These are phyloP conservation scores for Cerrena zonata DNA, from an alignment of 1,284 basidiomycete species.

Conservation along the genomic window DNA sequence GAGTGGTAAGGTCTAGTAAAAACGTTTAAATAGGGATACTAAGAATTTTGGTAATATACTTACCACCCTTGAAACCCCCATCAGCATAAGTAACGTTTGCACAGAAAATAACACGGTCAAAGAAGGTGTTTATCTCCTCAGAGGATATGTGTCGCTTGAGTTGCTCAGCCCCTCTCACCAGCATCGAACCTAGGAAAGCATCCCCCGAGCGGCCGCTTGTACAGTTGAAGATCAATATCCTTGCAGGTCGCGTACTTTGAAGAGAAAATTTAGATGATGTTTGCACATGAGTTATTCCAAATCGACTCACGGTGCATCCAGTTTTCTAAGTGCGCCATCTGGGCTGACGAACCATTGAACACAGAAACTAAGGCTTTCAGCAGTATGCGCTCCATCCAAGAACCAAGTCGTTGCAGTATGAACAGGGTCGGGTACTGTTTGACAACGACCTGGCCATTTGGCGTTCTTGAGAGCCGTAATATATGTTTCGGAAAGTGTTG, in stretches of 20 bases:
- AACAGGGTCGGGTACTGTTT: slow-evolving; percentile 64
- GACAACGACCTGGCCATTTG: slow-evolving; percentile 96
- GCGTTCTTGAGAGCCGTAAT: slow-evolving; percentile 62
- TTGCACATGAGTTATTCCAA: not conserved
- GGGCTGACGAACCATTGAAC: slow-evolving; percentile 79
- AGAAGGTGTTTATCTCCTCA: slow-evolving; percentile 47
- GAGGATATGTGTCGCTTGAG: slow-evolving; percentile 36
- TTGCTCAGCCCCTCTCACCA: slow-evolving; percentile 42
- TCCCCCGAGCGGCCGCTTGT: slow-evolving; percentile 83
- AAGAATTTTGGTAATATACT: slow-evolving; percentile 24
- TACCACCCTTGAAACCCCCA: slow-evolving; percentile 86
- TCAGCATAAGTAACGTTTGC: slow-evolving; percentile 91
- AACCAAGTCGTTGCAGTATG: slow-evolving; percentile 67
- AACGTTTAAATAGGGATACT: slow-evolving; percentile 5
- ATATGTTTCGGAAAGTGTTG: slow-evolving; percentile 48
- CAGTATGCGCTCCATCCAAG: slow-evolving; percentile 93
- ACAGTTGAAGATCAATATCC: slow-evolving; percentile 91
- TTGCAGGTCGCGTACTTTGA: slow-evolving; percentile 28
- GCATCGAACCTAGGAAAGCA: slow-evolving; percentile 63
- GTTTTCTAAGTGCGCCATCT: slow-evolving; percentile 37
- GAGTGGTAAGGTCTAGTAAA: slow-evolving; percentile 63
- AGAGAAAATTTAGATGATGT: not conserved
- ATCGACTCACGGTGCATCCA: slow-evolving; percentile 16
- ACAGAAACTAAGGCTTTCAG: slow-evolving; percentile 84
- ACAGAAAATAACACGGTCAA: slow-evolving; percentile 88